Evolutionary conservation across 2,329 filamentous ascomycete species (phyloP).

Genomic region (Colletotrichum caudatum): DNA sequence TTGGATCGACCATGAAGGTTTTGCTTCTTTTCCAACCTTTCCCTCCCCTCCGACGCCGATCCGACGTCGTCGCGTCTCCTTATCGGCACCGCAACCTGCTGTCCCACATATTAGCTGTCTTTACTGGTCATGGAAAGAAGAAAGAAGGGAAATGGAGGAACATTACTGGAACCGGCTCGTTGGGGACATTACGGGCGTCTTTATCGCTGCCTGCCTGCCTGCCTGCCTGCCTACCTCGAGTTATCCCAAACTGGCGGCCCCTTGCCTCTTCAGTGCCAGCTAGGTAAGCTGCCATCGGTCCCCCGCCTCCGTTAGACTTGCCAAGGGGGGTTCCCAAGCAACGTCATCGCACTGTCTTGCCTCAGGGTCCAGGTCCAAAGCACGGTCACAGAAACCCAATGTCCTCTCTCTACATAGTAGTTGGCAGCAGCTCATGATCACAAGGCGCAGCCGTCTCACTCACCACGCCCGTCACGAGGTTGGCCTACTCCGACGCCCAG

Average conservation of each 20-base stretch:
- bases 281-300: not conserved
- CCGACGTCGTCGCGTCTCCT: constrained; percentile 6
- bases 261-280: not conserved
- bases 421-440: constrained; percentile 7
- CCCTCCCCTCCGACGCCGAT: constrained; percentile 9
- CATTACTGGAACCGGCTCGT: not conserved
- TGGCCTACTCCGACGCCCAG: not conserved
- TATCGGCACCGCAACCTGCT: not conserved
- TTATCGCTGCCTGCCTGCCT: not conserved
- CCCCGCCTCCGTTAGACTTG: constrained; percentile 26
- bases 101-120: not conserved
- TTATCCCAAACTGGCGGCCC: not conserved
- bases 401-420: not conserved
- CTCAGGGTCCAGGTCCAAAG: constrained; percentile 27
- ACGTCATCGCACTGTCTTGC: constrained; percentile 38
- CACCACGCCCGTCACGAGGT: too few species aligned
- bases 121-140: not conserved
- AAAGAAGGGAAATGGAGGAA: not conserved
- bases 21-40: constrained; percentile 17
- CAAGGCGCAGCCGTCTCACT: constrained; percentile 16
- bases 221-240: not conserved
- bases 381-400: constrained; percentile 21
- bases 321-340: constrained; percentile 27
- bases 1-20: constrained; percentile 14
- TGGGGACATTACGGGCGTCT: not conserved